Evolutionary conservation across 495 filamentous ascomycete species (phyloP), one percentile per base, ranked within the genome.

Genomic region (Talaromyces proteolyticus): DNA sequence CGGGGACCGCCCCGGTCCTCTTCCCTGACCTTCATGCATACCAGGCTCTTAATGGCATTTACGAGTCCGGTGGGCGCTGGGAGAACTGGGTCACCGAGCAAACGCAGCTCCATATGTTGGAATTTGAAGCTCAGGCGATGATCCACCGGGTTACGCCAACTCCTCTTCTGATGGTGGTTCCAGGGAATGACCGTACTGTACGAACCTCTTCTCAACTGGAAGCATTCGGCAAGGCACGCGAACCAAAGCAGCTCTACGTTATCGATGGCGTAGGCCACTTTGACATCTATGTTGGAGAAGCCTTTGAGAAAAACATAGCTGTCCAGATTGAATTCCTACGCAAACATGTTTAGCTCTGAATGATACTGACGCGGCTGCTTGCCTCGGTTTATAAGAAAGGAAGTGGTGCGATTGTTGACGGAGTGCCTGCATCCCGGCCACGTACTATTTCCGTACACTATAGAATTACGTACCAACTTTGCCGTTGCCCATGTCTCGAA

Each of bases 141-240:
- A 56, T 68, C 29, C 57, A 66, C 43, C 64, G 53, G 40, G 64
- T 69, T 34, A 56, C 63, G 14, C 68, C 68, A 5, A 68, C 60
- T 19, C 66, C 65, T 2, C 50, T 69, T 23, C 47, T 67, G n/a
- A 63, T 70, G 55, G 55, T 57, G 14, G 49, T 68, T 24, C 57
- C 59, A n/a, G 50, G 57, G 12, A 53, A 63, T 42, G 66, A 70
- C 48, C 17, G 24, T 20, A n/a, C 43, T 21, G 29, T 42, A 5
- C 5, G 12, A 5, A 5, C 12, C 26, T 37, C 34, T 34, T 40
- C 43, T 1, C 37, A 49, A 18, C 1, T 51, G 20, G 22, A 23
- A 4, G 10, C 39, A 7, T 55, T 50, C 20, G 44, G 39, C 20
- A 49, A 49, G 24, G 53, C 53, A 17, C 37, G 44, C 12, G 50